phyloP scores from a whole-genome alignment of 495 filamentous ascomycete species.

The Mycothermus thermophilus region DNA sequence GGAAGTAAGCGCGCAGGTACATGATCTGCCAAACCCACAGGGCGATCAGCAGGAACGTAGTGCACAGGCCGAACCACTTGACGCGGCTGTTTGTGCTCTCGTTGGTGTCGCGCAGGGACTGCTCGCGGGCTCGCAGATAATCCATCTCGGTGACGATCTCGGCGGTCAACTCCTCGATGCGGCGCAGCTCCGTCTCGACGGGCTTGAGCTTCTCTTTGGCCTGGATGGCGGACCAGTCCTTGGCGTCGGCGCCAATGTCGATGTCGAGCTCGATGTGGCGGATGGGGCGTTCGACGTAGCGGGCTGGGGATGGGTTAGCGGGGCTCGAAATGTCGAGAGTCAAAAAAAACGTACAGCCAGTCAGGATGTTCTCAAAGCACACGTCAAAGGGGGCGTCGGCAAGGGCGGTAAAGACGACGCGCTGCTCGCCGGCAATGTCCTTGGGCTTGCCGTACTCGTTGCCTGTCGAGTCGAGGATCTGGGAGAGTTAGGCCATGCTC shows the following conservation, averaged over 20 bases:
- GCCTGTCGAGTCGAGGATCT: conserved; percentile 90
- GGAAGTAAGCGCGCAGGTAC: conserved; percentile 94
- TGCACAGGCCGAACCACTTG: conserved; percentile 95
- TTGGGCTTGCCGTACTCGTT: conserved; percentile 89
- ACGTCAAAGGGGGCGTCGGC: conserved; percentile 92
- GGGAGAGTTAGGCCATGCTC: too few relatives aligned
- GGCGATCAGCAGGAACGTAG: conserved; percentile 82
- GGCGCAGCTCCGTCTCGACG: conserved; percentile 85
- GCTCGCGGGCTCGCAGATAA: conserved; percentile 79
- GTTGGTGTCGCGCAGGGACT: conserved; percentile 94
- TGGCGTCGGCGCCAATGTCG: conserved; percentile 95
- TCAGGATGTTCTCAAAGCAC: conserved; percentile 83
- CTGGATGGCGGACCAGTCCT: conserved; percentile 96
- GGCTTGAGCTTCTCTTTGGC: conserved; percentile 96
- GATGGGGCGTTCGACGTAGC: conserved; percentile 41
- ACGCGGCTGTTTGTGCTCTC: conserved; percentile 98
- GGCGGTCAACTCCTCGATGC: conserved; percentile 73
- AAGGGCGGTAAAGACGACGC: conserved; percentile 91
- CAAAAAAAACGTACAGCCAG: conserved; percentile 40
- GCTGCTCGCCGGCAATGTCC: conserved; percentile 81
- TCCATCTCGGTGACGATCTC: conserved; percentile 83
- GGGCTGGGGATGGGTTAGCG: conserved; percentile 14
- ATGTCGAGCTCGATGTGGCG: conserved; percentile 91
- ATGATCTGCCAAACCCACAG: conserved; percentile 95
- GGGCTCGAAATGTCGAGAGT: neutral